phyloP scores from a whole-genome alignment of 2,329 filamentous ascomycete species.

The Calonectria fujianensis region DNA sequence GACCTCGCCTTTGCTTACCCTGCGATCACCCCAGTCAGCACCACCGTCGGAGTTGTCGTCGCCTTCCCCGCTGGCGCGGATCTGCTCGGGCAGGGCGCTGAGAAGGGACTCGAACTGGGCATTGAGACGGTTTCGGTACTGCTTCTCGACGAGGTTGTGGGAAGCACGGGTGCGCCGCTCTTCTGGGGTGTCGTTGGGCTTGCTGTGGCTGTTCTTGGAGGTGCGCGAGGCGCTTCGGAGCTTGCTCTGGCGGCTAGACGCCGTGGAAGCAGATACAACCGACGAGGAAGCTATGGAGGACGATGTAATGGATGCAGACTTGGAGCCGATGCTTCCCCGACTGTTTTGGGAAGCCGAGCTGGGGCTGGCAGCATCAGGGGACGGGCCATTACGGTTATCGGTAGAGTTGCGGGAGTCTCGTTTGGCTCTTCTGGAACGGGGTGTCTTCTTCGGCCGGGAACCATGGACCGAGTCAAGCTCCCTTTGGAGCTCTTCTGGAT shows the following conservation, averaged over 20 bases:
- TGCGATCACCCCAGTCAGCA: conserved; percentile 48
- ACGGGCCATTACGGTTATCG: conserved; percentile 36
- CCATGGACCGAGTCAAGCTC: conserved; percentile 36
- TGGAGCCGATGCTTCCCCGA: conserved; percentile 50
- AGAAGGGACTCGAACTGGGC: conserved; percentile 55
- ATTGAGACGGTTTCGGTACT: conserved; percentile 55
- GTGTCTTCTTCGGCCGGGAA: conserved; percentile 47
- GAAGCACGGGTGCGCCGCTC: conserved; percentile 55
- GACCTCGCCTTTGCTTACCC: conserved; percentile 55
- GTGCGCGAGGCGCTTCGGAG: conserved; percentile 55
- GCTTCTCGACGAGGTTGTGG: conserved; percentile 55
- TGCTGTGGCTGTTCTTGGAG: conserved; percentile 53
- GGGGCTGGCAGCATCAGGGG: conserved; percentile 52
- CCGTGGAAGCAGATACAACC: conserved; percentile 46
- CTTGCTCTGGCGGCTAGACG: conserved; percentile 53
- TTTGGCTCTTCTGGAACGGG: conserved; percentile 45
- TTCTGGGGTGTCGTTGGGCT: conserved; percentile 53
- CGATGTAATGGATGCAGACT: conserved; percentile 47
- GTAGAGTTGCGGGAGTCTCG: conserved; percentile 48
- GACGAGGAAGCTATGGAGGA: conserved; percentile 49
- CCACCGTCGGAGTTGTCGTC: conserved; percentile 49
- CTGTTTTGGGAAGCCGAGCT: conserved; percentile 52
- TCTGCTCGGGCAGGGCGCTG: conserved; percentile 48
- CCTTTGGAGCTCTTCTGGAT: conserved; percentile 45
- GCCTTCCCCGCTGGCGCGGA: conserved; percentile 46